phyloP scores from a whole-genome alignment of 1,284 basidiomycete species.

The Rhodotorula sp. region DNA sequence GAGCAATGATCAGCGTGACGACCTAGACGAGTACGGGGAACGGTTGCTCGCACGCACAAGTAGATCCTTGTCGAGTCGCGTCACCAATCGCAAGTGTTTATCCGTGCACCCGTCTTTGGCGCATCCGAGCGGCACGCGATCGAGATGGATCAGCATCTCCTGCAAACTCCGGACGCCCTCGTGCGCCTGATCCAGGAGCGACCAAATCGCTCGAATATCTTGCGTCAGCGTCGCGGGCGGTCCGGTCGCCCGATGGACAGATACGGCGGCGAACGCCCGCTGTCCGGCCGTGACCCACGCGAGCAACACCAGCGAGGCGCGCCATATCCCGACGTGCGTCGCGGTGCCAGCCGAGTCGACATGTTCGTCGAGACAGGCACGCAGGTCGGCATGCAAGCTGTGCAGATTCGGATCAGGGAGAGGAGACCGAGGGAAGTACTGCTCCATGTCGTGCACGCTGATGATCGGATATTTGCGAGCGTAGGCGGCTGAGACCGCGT shows the following conservation, averaged over 20 bases:
- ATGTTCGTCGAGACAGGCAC: neutral
- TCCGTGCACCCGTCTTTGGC: slow-evolving; percentile 23
- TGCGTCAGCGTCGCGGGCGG: neutral
- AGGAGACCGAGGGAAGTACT: slow-evolving; percentile 5
- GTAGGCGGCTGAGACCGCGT: slow-evolving; percentile 25
- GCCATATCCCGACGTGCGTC: slow-evolving; percentile 9
- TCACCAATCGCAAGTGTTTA: slow-evolving; percentile 32
- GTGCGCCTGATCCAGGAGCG: slow-evolving; percentile 27
- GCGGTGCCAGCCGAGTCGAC: neutral
- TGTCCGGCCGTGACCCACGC: slow-evolving; percentile 12
- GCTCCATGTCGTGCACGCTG: slow-evolving; percentile 8
- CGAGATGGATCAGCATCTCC: slow-evolving; percentile 24
- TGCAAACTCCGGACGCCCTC: slow-evolving; percentile 11
- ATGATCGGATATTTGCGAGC: slow-evolving; percentile 20
- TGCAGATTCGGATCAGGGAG: neutral
- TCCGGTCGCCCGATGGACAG: neutral
- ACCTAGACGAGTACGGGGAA: neutral
- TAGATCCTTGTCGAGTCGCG: slow-evolving; percentile 27
- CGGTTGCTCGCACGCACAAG: slow-evolving; percentile 9
- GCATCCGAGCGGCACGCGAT: slow-evolving; percentile 18
- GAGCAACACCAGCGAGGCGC: slow-evolving; percentile 1
- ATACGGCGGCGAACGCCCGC: neutral
- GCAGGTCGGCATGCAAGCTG: neutral
- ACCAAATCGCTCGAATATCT: slow-evolving; percentile 16
- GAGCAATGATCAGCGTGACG: neutral